phyloP scores from a whole-genome alignment of 169 alveolate genomes.

The Theileria equi region DNA sequence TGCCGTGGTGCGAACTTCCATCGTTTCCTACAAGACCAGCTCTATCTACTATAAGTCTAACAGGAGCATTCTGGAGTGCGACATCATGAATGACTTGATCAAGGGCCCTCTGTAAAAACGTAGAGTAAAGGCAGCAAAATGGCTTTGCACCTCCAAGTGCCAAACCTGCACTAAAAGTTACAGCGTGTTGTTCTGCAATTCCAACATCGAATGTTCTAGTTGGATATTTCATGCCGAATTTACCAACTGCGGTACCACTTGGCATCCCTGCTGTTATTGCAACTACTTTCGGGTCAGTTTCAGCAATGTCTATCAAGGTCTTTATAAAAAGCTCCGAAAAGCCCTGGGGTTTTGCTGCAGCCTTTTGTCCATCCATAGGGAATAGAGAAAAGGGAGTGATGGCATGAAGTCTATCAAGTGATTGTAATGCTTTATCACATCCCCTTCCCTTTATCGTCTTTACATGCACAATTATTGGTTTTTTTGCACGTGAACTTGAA shows the following conservation, averaged over 20 bases:
- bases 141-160: slow-evolving; percentile 78
- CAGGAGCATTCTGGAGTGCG: slow-evolving; percentile 76
- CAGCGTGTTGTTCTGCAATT: slow-evolving; percentile 88
- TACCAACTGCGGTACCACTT: slow-evolving; percentile 80
- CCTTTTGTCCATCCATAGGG: background rate
- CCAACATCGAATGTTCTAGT: slow-evolving; percentile 84
- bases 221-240: slow-evolving; percentile 67
- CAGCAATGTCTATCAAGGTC: slow-evolving; percentile 67
- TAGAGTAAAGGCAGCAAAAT: slow-evolving; percentile 77
- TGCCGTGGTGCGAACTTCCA: slow-evolving; percentile 87
- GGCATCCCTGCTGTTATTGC: slow-evolving; percentile 85
- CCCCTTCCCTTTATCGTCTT: slow-evolving; percentile 77
- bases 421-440: slow-evolving; percentile 68
- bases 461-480: slow-evolving; percentile 75
- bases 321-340: slow-evolving; percentile 70
- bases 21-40: slow-evolving; percentile 86
- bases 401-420: slow-evolving; percentile 74
- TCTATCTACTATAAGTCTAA: slow-evolving; percentile 73
- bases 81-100: slow-evolving; percentile 83
- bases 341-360: slow-evolving; percentile 24
- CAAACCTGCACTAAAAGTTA: slow-evolving; percentile 83
- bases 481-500: slow-evolving; percentile 29
- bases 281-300: slow-evolving; percentile 62
- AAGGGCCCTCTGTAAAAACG: slow-evolving; percentile 85
- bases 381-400: slow-evolving; percentile 38